Evolutionary conservation across 2,329 filamentous ascomycete genomes (phyloP), one percentile per base, ranked within the genome.

Genomic region (Metarhizium anisopliae): DNA sequence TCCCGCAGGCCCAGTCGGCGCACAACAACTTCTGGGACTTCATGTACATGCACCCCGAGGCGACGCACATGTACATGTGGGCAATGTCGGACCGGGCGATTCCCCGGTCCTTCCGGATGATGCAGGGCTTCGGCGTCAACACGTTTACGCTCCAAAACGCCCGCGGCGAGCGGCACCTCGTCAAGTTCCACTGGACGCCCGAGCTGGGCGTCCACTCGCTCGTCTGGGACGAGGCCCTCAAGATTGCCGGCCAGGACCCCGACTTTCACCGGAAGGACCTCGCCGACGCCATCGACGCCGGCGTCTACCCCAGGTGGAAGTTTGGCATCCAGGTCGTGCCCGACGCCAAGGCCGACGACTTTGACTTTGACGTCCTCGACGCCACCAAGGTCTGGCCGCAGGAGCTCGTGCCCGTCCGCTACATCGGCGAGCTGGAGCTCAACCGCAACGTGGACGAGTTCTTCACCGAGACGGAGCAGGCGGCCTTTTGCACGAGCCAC

Each of bases 361-460:
- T 93, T 58, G 89, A 93, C 6, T 93, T 94, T 58, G 90, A 94
- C 63, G 86, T 93, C 35, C 80, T 95, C 1, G 90, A 95, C 61
- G 85, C 89, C 1, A 95, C 90, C 42, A 94, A 95, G 73, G 70
- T 93, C 30, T 94, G 89, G 89, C 90, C 89, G 0, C 87, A 94
- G 66, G 86, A 93, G 13, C 71, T 84, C 0, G 75, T 91, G 0
- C 89, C 89, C 0, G 77, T 93, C 20, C 80, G 86, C 7, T 89
- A 90, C 65, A 88, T 95, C 55, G 90, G 89, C 43, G 82, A 92
- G 68, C 67, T 95, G 1, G 85, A 92, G 66, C 78, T 95, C 6
- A 92, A 94, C 75, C 80, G 81, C 54, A 93, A 90, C 58, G 77
- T 87, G 1, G 88, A 93, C 60, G 89, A 95, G 66, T 94, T 81